Evolutionary conservation across 2,329 filamentous ascomycete species (phyloP), one percentile per base, ranked within the genome.

Genomic region (Chaetomium strumarium): DNA sequence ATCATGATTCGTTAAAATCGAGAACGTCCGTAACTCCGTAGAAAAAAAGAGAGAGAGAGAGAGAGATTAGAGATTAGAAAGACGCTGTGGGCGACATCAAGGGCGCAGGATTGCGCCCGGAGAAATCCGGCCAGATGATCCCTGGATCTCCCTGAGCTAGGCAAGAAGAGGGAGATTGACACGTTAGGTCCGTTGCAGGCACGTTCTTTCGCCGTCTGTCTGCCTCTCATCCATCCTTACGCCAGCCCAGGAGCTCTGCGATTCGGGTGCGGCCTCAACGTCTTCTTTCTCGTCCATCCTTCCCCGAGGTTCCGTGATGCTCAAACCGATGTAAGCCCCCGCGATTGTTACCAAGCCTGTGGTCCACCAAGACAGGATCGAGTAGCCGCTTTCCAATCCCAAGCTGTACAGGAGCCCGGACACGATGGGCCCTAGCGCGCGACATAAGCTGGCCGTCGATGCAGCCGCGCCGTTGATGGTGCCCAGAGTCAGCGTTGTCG

Each of bases 381-480:
- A 92, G 66, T 90, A 92, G 34, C 91, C 90, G 7, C 84, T 78
- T 59, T 83, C 78, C 34, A 95, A 78, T 46, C 93, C 93, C 48
- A 85, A 75, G 5, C 90, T 81, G 69, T 96, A 95, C 20, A 97
- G 77, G 29, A 90, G 74, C 1, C 93, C 93, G 3, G 91, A 95
- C 3, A 96, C 73, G 0, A 89, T 91, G 2, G 93, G 93, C 0
- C 92, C 92, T 56, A 96, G 85, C 0, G 90, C 90, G 50, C 93
- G 82, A 67, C 86, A 91, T 42, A 96, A 73, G 66, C 90, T 96
- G 4, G 93, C 93, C 2, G 89, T 90, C 2, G 91, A 96, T 30
- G 90, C 90, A 0, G 91, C 91, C 12, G 91, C 85, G 16, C 93
- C 93, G 63, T 97, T 97, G 68, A 99, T 86, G 0, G 88, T 91